Base-by-base conservation (phyloP, 805 yeast genomes). In the Ogataea paradorogensis region DNA sequence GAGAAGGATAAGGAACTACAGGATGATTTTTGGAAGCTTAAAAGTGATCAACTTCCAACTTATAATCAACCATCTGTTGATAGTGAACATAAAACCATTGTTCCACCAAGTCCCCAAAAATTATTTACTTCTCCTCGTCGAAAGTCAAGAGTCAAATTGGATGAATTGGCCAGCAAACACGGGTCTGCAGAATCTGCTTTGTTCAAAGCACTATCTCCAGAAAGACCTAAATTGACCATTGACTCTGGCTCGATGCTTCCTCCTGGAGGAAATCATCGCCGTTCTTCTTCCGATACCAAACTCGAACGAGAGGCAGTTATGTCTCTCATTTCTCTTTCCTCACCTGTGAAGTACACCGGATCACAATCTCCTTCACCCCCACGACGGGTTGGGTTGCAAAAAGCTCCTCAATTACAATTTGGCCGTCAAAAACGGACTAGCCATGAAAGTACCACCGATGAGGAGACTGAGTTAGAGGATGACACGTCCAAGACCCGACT, bases 261-360 rank as follows among this genome's bases (percentile, higher is more conserved):
- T 8, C 42, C 34, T 10, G 45, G 27, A 13, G 30, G 25, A 33
- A 41, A 27, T 18, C 47, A 39, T 14, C 51, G 38, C 9, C 27
- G 47, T 4, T 46, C 49, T 6, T 29, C 50, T 8, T 43, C 58
- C 11, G 61, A 56, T 20, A 56, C 36, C 47, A 58, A 45, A 56
- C 59, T 46, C 56, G 82, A 76, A 46, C 75, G 75, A 50, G 81
- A 76, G 34, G 82, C 82, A 6, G 71, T 76, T 9, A 61, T 70
- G 52, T 74, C 80, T 15, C 62, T 76, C 37, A 76, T 76, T 70
- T 72, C 79, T 27, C 61, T 76, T 28, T 68, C 81, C 7, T 73
- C 80, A 1, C 81, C 82, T 7, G 56, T 55, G 10, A 63, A 59
- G 62, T 48, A 64, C 61, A 63, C 46, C 48, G 59, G 50, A 4